These are phyloP conservation scores for Dioscorea cayenensis DNA, from an alignment of 116 monocot genomes.

Conservation along the genomic window DNA sequence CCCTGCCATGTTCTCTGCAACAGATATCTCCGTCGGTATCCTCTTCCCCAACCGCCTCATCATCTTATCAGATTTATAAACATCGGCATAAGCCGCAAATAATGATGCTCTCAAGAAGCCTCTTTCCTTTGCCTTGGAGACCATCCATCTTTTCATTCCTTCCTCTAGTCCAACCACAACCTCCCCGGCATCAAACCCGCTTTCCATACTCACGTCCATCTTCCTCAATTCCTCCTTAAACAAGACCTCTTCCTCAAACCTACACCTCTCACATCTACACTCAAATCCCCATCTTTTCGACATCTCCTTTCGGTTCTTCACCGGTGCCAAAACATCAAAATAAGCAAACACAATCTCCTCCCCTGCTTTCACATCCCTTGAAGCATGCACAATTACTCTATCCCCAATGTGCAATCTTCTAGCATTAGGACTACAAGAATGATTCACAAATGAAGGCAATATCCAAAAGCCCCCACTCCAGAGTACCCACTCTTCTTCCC, in stretches of 20 bases:
- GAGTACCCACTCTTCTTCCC: slow-evolving; percentile 31
- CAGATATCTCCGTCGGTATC: slow-evolving; percentile 31
- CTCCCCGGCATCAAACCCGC: slow-evolving; percentile 13
- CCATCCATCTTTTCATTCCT: slow-evolving; percentile 35
- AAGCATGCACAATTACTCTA: slow-evolving; percentile 49
- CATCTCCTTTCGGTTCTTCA: slow-evolving; percentile 42
- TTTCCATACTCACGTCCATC: slow-evolving; percentile 8
- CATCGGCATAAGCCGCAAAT: slow-evolving; percentile 40
- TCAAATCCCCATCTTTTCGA: slow-evolving; percentile 67
- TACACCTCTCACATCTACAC: slow-evolving; percentile 68
- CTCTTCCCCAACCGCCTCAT: slow-evolving; percentile 39
- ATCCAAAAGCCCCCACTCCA: slow-evolving; percentile 79
- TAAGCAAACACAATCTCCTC: slow-evolving; percentile 82
- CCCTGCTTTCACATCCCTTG: slow-evolving; percentile 61
- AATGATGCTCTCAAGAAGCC: slow-evolving; percentile 70
- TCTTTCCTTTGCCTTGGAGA: slow-evolving; percentile 38
- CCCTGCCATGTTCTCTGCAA: slow-evolving; percentile 39
- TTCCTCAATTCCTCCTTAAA: slow-evolving; percentile 22
- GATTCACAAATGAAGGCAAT: slow-evolving; percentile 73
- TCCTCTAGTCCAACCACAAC: slow-evolving; percentile 39
- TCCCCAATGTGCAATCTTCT: slow-evolving; percentile 71
- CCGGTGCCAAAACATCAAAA: slow-evolving; percentile 56
- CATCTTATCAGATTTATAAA: slow-evolving; percentile 50
- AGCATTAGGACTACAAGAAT: slow-evolving; percentile 73
- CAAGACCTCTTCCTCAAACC: slow-evolving; percentile 38